phyloP scores from a whole-genome alignment of 2,329 filamentous ascomycete genomes.

The Lecanicillium sp. region DNA sequence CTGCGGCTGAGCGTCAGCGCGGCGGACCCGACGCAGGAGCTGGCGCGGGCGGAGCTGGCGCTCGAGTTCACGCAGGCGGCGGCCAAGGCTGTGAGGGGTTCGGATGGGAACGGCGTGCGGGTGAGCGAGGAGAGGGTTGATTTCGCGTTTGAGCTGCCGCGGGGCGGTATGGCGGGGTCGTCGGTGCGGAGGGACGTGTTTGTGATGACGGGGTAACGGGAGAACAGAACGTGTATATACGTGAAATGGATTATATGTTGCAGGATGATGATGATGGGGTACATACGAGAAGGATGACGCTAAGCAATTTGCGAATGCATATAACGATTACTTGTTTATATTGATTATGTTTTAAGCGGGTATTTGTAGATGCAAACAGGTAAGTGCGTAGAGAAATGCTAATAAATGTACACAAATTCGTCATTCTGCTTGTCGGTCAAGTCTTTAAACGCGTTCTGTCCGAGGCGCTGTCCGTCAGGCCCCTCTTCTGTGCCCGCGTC shows the following conservation, averaged over 20 bases:
- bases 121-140: constrained; percentile 3
- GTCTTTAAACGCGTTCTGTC: constrained; percentile 50
- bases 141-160: constrained; percentile 15
- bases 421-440: constrained; percentile 61
- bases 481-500: constrained; percentile 25
- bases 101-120: constrained; percentile 2
- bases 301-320: no score
- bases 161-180: constrained; percentile 17
- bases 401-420: constrained; percentile 61
- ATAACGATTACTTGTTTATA: no score
- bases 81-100: background rate
- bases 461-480: constrained; percentile 25
- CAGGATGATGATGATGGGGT: background rate
- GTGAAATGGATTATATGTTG: background rate
- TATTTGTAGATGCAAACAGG: no score
- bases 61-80: constrained; percentile 3
- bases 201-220: background rate
- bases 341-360: no score
- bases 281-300: no score
- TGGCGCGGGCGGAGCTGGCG: constrained; percentile 11
- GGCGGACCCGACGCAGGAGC: constrained; percentile 20
- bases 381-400: no score
- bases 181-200: constrained; percentile 14
- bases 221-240: background rate
- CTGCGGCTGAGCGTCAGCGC: constrained; percentile 14